These are phyloP conservation scores for Backusella westeae DNA, from an alignment of 192 early-diverging fungal species.

Conservation along the genomic window DNA sequence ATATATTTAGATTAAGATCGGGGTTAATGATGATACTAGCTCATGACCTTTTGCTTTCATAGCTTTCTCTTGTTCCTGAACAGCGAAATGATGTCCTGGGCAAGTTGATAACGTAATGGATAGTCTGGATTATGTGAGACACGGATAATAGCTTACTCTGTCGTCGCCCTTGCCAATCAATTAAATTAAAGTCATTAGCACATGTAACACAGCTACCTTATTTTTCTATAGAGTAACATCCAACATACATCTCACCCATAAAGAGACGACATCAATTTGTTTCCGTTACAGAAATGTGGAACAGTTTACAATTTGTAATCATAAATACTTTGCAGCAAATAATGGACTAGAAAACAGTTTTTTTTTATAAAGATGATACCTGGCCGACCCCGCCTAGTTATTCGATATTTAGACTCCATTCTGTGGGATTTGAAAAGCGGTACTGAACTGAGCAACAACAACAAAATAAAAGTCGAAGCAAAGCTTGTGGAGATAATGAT, in stretches of 20 bases:
- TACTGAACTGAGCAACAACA: not conserved
- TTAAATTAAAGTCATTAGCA: conserved; percentile 4
- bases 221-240: not conserved
- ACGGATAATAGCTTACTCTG: not conserved
- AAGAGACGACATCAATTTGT: not conserved
- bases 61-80: not conserved
- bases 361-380: not conserved
- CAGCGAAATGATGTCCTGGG: not conserved
- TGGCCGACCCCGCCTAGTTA: not conserved
- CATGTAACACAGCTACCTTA: not conserved
- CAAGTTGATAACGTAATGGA: not conserved
- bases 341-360: not conserved
- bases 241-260: not conserved
- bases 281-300: not conserved
- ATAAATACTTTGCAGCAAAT: not conserved
- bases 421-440: not conserved
- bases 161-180: not conserved
- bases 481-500: not conserved
- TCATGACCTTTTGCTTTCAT: not conserved
- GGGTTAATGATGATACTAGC: not conserved
- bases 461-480: not conserved
- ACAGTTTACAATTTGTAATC: not conserved
- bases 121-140: not conserved
- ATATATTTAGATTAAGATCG: not conserved
- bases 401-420: not conserved